phyloP scores from a whole-genome alignment of 495 filamentous ascomycete genomes.

The Xylaria scruposa region DNA sequence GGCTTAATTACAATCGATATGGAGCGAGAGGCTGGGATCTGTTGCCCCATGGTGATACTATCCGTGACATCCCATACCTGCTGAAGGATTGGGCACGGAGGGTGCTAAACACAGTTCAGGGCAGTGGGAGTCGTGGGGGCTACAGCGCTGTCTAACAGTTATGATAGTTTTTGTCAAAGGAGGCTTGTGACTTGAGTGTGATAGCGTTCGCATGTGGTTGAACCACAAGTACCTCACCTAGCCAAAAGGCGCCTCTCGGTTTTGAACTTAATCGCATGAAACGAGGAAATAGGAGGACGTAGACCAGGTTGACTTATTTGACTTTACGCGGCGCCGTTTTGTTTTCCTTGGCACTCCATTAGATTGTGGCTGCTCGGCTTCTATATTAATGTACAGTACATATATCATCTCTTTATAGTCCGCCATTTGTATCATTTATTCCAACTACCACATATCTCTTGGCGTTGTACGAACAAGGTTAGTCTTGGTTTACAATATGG shows the following conservation, averaged over 20 bases:
- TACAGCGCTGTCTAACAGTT: conserved; percentile 85
- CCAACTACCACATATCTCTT: neutral
- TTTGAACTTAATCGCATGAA: neutral
- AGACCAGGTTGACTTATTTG: neutral
- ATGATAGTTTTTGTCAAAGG: neutral
- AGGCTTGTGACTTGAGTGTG: neutral
- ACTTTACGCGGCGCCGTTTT: conserved; percentile 5
- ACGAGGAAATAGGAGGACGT: neutral
- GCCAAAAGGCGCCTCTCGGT: neutral
- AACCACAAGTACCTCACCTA: neutral
- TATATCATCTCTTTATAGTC: conserved; percentile 11
- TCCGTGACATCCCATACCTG: conserved; percentile 91
- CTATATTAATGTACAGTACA: conserved; percentile 13
- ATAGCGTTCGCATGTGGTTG: neutral
- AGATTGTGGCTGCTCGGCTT: conserved; percentile 16
- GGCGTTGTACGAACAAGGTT: neutral
- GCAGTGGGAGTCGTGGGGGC: conserved; percentile 78
- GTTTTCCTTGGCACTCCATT: neutral
- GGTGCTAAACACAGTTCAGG: conserved; percentile 83
- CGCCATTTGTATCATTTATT: conserved; percentile 6
- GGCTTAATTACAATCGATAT: conserved; percentile 98
- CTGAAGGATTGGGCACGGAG: conserved; percentile 83
- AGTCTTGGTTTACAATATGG: neutral
- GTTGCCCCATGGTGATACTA: conserved; percentile 88
- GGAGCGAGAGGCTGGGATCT: conserved; percentile 95